phyloP scores from a whole-genome alignment of 2,329 filamentous ascomycete species.

The Tetracladium maxilliforme region DNA sequence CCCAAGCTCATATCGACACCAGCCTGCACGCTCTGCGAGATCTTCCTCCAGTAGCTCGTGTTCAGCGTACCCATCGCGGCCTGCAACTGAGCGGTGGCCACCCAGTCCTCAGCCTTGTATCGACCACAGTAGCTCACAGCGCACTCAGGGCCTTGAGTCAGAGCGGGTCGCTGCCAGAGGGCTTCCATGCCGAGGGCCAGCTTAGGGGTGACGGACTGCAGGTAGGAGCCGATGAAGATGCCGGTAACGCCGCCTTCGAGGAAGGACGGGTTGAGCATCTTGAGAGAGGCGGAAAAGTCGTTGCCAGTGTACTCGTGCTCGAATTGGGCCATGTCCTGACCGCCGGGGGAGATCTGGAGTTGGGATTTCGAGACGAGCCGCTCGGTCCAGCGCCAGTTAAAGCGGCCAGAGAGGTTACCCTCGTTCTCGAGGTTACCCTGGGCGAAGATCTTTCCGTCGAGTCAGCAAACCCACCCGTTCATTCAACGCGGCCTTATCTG shows the following conservation, averaged over 20 bases:
- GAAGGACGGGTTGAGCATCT: conserved; percentile 88
- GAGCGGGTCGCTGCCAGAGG: conserved; percentile 79
- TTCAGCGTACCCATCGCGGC: conserved; percentile 79
- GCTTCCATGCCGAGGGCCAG: conserved; percentile 82
- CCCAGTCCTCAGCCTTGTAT: conserved; percentile 88
- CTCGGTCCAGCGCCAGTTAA: conserved; percentile 82
- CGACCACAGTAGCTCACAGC: conserved; percentile 78
- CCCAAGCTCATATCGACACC: conserved; percentile 90
- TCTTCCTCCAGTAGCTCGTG: conserved; percentile 82
- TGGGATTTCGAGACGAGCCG: conserved; percentile 76
- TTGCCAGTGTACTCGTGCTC: conserved; percentile 90
- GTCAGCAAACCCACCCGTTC: not conserved
- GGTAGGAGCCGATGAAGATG: conserved; percentile 89
- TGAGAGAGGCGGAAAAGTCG: conserved; percentile 87
- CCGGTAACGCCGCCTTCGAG: conserved; percentile 88
- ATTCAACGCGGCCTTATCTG: not conserved
- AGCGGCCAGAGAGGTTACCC: conserved; percentile 70
- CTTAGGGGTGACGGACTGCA: conserved; percentile 80
- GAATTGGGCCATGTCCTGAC: conserved; percentile 79
- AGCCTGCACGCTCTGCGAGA: conserved; percentile 92
- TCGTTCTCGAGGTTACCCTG: conserved; percentile 95
- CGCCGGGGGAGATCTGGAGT: conserved; percentile 67
- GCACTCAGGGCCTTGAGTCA: conserved; percentile 80
- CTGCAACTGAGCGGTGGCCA: conserved; percentile 70
- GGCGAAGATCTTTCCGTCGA: conserved; percentile 59